phyloP scores from a whole-genome alignment of 305 asterid species.

The Rubia balearica region DNA sequence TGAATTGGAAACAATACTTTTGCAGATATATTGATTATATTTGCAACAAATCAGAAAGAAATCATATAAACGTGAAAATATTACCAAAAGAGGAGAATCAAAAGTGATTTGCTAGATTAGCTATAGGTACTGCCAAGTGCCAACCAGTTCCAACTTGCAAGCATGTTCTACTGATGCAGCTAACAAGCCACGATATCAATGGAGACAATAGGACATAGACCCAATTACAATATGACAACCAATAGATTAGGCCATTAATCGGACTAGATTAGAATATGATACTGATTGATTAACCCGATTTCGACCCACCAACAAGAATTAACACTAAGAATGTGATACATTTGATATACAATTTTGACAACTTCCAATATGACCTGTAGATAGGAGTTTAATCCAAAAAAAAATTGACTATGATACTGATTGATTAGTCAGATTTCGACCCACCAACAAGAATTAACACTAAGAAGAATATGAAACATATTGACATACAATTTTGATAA shows the following conservation, averaged over 20 bases:
- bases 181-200: background rate
- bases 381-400: too few relatives aligned
- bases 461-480: too few relatives aligned
- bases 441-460: background rate
- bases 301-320: background rate
- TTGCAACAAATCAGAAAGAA: too few relatives aligned
- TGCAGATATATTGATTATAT: too few relatives aligned
- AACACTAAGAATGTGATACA: background rate
- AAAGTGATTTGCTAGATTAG: too few relatives aligned
- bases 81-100: too few relatives aligned
- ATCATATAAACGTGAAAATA: too few relatives aligned
- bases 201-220: too few relatives aligned
- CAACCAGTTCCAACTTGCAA: background rate
- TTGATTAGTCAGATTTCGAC: background rate
- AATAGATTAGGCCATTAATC: background rate
- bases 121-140: background rate
- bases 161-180: background rate
- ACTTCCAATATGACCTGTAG: too few relatives aligned
- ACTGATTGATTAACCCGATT: background rate
- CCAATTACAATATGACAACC: background rate
- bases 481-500: too few relatives aligned
- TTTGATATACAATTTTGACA: too few relatives aligned
- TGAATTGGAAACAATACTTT: too few relatives aligned
- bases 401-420: background rate
- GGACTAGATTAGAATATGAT: background rate